Evolutionary conservation across 2,329 filamentous ascomycete genomes (phyloP).

Genomic region (Hirsutella thompsonii): DNA sequence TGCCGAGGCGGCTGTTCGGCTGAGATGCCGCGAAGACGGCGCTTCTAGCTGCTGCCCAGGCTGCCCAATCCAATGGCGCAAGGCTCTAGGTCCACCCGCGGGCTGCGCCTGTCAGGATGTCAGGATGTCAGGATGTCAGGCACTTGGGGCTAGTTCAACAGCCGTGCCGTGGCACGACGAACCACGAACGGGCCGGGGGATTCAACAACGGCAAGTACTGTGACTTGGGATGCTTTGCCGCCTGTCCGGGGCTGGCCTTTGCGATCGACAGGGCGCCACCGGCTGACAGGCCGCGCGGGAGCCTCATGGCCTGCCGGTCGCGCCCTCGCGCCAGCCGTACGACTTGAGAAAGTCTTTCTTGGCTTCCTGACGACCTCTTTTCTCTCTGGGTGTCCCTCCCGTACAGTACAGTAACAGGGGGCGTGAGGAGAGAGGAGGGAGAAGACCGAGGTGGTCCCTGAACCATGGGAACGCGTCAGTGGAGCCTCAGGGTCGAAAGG

Average conservation of each 20-base stretch:
- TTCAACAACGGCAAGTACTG: no score
- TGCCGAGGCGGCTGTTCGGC: not conserved
- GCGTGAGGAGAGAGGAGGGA: not conserved
- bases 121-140: not conserved
- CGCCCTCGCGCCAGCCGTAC: constrained; percentile 1
- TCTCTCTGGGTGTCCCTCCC: no score
- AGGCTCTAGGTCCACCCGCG: not conserved
- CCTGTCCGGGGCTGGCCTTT: no score
- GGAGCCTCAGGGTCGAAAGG: constrained; percentile 1
- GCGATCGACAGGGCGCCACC: not conserved
- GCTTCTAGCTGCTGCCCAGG: not conserved
- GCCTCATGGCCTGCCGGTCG: not conserved
- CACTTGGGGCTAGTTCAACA: not conserved
- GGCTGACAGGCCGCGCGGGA: not conserved
- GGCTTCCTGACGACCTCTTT: no score
- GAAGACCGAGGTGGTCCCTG: constrained; percentile 2
- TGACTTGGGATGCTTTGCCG: no score
- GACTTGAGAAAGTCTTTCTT: not conserved
- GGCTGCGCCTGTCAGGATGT: not conserved
- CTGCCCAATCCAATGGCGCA: constrained; percentile 1
- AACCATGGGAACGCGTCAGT: constrained; percentile 3
- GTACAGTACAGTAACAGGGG: no score
- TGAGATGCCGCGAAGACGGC: not conserved
- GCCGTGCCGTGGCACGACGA: not conserved
- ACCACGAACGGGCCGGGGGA: not conserved